These are phyloP conservation scores for Penicillium verrucosum DNA, from an alignment of 2,329 filamentous ascomycete species.

Conservation along the genomic window DNA sequence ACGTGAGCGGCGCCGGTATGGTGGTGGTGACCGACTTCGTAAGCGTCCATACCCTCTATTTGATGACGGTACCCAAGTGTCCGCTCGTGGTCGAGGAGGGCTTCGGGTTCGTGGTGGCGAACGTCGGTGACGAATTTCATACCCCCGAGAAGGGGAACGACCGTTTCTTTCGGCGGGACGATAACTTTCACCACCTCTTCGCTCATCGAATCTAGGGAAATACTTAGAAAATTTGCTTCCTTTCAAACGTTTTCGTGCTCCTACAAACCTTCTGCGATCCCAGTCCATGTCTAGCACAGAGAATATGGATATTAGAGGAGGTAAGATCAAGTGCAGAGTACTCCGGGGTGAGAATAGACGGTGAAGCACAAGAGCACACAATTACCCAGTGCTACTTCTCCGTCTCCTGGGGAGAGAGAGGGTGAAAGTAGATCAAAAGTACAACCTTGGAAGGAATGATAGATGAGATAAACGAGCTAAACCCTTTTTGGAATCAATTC, in stretches of 20 bases:
- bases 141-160: conserved; percentile 37
- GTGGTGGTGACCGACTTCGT: conserved; percentile 44
- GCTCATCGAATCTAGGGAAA: conserved; percentile 36
- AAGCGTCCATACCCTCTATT: conserved; percentile 33
- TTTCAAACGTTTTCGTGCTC: neutral
- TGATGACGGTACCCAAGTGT: conserved; percentile 43
- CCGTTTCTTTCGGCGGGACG: conserved; percentile 35
- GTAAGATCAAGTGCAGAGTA: neutral
- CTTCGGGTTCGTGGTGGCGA: conserved; percentile 40
- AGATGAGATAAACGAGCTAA: neutral
- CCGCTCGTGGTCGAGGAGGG: conserved; percentile 38
- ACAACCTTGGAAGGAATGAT: neutral
- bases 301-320: neutral
- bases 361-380: neutral
- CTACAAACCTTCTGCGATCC: conserved; percentile 44
- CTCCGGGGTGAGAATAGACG: neutral
- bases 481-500: neutral
- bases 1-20: conserved; percentile 42
- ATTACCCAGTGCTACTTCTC: neutral
- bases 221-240: conserved; percentile 8
- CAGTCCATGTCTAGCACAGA: conserved; percentile 35
- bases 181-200: conserved; percentile 45
- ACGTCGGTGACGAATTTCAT: conserved; percentile 32
- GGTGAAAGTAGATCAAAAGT: neutral
- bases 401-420: neutral